phyloP scores from a whole-genome alignment of 345 rosid species.

The Sisymbrium irio region DNA sequence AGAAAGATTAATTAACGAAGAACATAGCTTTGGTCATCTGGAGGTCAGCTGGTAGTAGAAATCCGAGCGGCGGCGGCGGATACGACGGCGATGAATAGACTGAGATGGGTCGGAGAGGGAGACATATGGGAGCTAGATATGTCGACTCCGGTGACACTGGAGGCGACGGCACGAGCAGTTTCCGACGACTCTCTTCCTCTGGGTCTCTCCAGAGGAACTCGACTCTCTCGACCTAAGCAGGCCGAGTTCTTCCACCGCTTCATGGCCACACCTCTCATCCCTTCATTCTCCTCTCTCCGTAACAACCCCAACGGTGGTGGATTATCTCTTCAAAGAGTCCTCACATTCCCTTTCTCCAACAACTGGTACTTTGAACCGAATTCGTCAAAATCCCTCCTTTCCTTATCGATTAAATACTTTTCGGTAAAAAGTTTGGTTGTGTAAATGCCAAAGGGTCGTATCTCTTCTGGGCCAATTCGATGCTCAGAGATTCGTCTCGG shows the following conservation, averaged over 20 bases:
- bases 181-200: conserved; percentile 65
- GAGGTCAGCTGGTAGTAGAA: conserved; percentile 22
- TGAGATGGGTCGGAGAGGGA: conserved; percentile 80
- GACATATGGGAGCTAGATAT: conserved; percentile 78
- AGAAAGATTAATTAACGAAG: neutral
- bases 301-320: conserved; percentile 24
- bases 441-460: conserved; percentile 45
- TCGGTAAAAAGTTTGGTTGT: neutral
- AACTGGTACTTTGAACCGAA: conserved; percentile 49
- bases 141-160: conserved; percentile 76
- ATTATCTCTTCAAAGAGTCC: conserved; percentile 60
- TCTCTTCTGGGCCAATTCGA: conserved; percentile 79
- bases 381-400: neutral
- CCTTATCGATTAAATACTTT: neutral
- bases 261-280: conserved; percentile 68
- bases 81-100: conserved; percentile 60
- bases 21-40: conserved; percentile 20
- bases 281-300: conserved; percentile 51
- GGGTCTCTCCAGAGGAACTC: conserved; percentile 66
- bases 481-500: conserved; percentile 58
- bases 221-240: conserved; percentile 72
- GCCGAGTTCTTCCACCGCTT: conserved; percentile 86
- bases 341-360: conserved; percentile 55
- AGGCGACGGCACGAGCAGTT: conserved; percentile 68
- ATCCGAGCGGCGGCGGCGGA: conserved; percentile 2